A percentile compares a stretch with the other conserved stretches of the same genome.
Evolutionary conservation across 139 green algal genomes (phyloP).

Genomic region (Limnomonas spitsbergensis): DNA sequence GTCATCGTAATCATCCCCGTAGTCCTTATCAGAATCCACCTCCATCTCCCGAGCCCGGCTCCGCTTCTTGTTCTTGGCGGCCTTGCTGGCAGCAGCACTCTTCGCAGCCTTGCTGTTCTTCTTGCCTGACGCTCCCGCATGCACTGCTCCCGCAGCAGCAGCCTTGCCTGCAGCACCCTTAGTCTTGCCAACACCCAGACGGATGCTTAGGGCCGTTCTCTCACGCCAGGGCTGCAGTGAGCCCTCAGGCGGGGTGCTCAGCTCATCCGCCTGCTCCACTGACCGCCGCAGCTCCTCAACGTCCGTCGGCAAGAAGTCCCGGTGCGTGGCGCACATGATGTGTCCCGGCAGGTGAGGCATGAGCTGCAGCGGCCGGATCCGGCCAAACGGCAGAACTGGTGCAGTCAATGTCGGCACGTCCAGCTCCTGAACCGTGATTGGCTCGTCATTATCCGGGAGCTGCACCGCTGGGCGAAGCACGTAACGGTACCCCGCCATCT

Average conservation of each 20-base stretch:
- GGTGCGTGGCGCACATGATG: not conserved
- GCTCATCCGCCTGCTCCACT: not conserved
- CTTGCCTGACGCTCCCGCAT: not conserved
- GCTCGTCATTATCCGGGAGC: not conserved
- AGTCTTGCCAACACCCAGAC: not conserved
- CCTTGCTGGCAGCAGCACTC: not conserved
- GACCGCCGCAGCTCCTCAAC: not conserved
- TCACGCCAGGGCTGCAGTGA: not conserved
- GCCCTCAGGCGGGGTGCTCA: too few species aligned
- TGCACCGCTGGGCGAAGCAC: conserved; percentile 9
- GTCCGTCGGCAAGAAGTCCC: not conserved
- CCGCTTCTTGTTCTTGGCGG: not conserved
- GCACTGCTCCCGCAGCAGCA: not conserved
- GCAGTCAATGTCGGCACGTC: not conserved
- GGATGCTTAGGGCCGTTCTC: not conserved
- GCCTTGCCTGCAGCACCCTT: not conserved
- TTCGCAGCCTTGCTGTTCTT: not conserved
- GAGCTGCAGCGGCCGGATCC: not conserved
- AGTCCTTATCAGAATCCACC: not conserved
- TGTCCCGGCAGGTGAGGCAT: not conserved
- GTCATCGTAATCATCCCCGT: conserved; percentile 11
- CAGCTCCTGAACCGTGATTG: too few species aligned
- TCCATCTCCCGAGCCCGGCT: not conserved
- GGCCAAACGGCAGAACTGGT: not conserved
- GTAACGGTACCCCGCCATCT: conserved; percentile 15